Evolutionary conservation across 2,329 filamentous ascomycete genomes (phyloP).

Genomic region (Phialophora verrucosa): DNA sequence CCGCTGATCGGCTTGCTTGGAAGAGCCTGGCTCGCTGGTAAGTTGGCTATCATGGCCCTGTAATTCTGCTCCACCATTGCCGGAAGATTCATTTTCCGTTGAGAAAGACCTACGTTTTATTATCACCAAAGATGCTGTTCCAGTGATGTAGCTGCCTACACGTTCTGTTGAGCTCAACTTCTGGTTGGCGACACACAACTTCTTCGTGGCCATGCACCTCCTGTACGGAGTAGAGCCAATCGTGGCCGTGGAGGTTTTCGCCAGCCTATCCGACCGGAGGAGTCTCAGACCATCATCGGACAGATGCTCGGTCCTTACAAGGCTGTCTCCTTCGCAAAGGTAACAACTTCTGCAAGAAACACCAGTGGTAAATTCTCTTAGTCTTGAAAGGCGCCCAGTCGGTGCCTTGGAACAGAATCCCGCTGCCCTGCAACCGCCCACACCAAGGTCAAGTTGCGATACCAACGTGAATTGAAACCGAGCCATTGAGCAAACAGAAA

Average conservation of each 20-base stretch:
- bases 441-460: slow-evolving; percentile 14
- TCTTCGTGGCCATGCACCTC: neutral
- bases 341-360: slow-evolving; percentile 11
- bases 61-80: neutral
- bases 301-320: neutral
- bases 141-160: neutral
- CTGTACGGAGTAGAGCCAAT: neutral
- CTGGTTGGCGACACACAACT: neutral
- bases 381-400: neutral
- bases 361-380: neutral
- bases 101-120: neutral
- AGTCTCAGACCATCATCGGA: neutral
- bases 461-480: slow-evolving; percentile 15
- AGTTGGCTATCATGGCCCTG: too few relatives aligned
- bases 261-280: neutral
- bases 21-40: neutral
- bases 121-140: neutral
- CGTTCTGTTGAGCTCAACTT: neutral
- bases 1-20: neutral
- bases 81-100: neutral
- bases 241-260: neutral
- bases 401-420: neutral
- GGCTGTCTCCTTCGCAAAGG: slow-evolving; percentile 2
- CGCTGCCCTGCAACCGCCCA: slow-evolving; percentile 12
- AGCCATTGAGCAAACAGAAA: slow-evolving; percentile 19